A percentile compares a stretch with the other conserved stretches of the same genome.
phyloP scores from a whole-genome alignment of 225 moss, liverwort and hornwort genomes.

The Straminergon stramineum region DNA sequence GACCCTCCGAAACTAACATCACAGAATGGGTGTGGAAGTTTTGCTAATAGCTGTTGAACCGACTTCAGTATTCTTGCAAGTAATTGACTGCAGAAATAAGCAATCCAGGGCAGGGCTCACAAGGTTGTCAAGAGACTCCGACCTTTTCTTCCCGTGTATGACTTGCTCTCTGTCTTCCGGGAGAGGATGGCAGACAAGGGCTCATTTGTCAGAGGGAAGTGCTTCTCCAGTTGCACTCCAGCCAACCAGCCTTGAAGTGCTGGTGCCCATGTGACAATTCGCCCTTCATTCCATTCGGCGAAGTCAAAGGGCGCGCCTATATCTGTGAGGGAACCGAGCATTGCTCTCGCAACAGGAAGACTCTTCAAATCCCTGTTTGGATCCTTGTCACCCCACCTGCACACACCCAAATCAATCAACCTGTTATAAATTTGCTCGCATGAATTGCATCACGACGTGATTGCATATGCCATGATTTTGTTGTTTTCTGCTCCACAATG shows the following conservation, averaged over 20 bases:
- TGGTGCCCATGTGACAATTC: conserved; percentile 55
- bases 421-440: not conserved
- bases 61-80: not conserved
- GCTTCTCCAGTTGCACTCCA: conserved; percentile 31
- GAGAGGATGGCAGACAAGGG: conserved; percentile 30
- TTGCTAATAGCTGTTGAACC: not conserved
- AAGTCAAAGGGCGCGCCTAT: conserved; percentile 72
- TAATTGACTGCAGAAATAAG: not conserved
- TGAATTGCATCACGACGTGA: not conserved
- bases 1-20: not conserved
- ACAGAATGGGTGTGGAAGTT: not conserved
- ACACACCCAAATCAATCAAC: not conserved
- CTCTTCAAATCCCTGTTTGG: conserved; percentile 49
- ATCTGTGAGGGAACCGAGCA: conserved; percentile 45
- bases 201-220: conserved; percentile 38
- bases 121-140: conserved; percentile 21
- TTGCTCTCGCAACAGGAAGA: conserved; percentile 71
- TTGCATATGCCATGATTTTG: too few relatives aligned
- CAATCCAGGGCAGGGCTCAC: not conserved
- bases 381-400: conserved; percentile 72
- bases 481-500: not conserved
- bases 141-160: conserved; percentile 25
- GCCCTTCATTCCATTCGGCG: conserved; percentile 81
- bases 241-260: conserved; percentile 64
- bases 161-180: conserved; percentile 34